Evolutionary conservation across 192 early-diverging fungal species (phyloP), one percentile per base, ranked within the genome.

Genomic region (Coemansia sp.): DNA sequence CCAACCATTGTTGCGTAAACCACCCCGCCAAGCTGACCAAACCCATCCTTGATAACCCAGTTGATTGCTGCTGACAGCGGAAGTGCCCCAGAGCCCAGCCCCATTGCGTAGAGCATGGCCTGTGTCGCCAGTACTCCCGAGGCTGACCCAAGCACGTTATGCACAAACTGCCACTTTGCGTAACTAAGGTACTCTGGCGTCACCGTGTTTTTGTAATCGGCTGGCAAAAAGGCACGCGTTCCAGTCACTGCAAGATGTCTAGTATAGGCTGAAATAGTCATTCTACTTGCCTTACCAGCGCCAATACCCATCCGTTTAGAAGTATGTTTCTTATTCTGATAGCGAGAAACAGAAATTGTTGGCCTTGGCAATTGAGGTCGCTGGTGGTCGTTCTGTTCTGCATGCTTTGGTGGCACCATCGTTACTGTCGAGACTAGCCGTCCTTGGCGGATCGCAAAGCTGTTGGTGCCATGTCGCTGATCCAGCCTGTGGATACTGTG

Each of bases 1-100:
- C 85, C 87, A 3, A 94, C 85, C 61, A 87, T 79, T 8, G 88
- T 90, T 3, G 93, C 94, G 72, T 92, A 95, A 0, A 93, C 47
- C 10, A 95, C 93, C 21, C 93, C 94, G 23, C 93, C 93, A 0
- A 94, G 79, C 50, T 94, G 89, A 9, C 94, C 93, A 26, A 94
- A 86, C 1, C 94, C 94, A 67, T 95, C 94, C 81, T 95, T 95
- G 71, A 95, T 88, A 59, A 95, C 89, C 93, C 93, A 95, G 77
- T 93, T 95, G 42, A 94, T 87, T 0, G 93, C 91, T 1, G 92
- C 94, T 11, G 94, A 92, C 62, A 91, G 74, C 52, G 89, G 87
- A 42, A 90, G 86, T n/a, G 89, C 86, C 37, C 87, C 89, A 8
- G 91, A 85, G 13, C 91, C 90, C 6, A 95, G 83, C 7, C 93